Percentiles rank a stretch among this genome's conserved stretches.
Evolutionary conservation across 495 filamentous ascomycete species (phyloP).

Genomic region (Aspergillus biplanus): DNA sequence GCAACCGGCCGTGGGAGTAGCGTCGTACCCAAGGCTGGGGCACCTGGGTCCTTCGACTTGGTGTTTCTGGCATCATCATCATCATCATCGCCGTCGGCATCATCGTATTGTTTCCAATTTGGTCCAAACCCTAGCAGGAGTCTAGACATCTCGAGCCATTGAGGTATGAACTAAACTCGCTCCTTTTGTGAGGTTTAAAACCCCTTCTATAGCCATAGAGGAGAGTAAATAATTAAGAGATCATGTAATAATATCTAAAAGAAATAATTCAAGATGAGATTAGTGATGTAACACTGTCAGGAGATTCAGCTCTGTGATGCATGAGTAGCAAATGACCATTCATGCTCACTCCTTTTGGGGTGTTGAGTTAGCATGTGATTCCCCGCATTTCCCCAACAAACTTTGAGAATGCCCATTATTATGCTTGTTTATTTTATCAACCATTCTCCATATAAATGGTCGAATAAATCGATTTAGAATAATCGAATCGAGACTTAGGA

Average conservation of each 20-base stretch:
- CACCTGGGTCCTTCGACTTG: constrained; percentile 13
- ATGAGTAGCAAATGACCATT: constrained; percentile 9
- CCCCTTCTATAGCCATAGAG: constrained; percentile 21
- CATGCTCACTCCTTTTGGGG: background rate
- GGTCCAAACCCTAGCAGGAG: constrained; percentile 19
- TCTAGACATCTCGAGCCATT: constrained; percentile 38
- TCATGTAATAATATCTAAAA: background rate
- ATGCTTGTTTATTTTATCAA: background rate
- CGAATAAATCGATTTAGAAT: background rate
- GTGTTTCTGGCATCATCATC: constrained; percentile 22
- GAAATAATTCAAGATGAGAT: background rate
- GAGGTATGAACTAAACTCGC: constrained; percentile 6
- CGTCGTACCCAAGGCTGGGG: constrained; percentile 52
- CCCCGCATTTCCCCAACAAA: constrained; percentile 23
- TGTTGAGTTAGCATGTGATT: constrained; percentile 27
- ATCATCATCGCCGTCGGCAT: background rate
- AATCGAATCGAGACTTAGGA: no score
- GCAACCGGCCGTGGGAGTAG: constrained; percentile 70
- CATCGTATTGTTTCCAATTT: constrained; percentile 13
- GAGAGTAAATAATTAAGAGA: background rate
- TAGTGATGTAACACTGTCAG: background rate
- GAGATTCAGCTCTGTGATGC: constrained; percentile 16
- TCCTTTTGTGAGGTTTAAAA: constrained; percentile 1
- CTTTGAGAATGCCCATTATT: background rate
- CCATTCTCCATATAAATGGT: background rate